phyloP scores from a whole-genome alignment of 352 stramenopile species.

The Pythium sukuiense region DNA sequence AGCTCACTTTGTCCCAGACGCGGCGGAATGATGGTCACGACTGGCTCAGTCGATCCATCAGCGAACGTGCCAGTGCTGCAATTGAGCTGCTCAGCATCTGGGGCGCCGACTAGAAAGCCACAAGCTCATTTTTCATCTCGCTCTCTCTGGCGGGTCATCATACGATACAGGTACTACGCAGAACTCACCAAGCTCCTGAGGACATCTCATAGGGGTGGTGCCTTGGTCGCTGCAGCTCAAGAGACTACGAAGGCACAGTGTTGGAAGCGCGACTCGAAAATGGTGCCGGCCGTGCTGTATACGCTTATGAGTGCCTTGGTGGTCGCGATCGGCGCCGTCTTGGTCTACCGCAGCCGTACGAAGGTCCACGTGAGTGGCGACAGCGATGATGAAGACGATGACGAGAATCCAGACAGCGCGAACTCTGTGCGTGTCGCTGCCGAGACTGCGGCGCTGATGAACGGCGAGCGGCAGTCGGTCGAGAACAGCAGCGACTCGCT shows the following conservation, averaged over 20 bases:
- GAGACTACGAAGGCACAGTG: background rate
- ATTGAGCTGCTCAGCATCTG: constrained; percentile 17
- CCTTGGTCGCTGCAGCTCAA: too few species aligned
- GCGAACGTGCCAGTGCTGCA: background rate
- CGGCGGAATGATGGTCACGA: constrained; percentile 5
- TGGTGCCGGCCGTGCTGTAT: constrained; percentile 15
- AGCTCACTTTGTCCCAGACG: background rate
- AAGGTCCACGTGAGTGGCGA: constrained; percentile 7
- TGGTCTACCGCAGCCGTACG: constrained; percentile 10
- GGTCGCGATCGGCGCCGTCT: background rate
- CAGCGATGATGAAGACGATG: constrained; percentile 27
- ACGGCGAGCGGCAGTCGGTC: constrained; percentile 2
- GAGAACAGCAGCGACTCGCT: background rate
- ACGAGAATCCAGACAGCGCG: constrained; percentile 10
- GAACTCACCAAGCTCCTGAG: too few species aligned
- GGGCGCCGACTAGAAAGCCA: background rate
- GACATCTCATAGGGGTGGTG: too few species aligned
- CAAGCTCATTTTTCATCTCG: background rate
- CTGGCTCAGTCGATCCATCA: constrained; percentile 1
- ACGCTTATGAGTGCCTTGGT: constrained; percentile 5
- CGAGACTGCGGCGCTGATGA: constrained; percentile 18
- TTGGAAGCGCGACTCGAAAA: background rate
- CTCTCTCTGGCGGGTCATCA: background rate
- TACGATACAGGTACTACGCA: too few species aligned
- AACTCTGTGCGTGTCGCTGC: background rate